Evolutionary conservation across 768 basidiomycete genomes (phyloP), one percentile per base, ranked within the genome.

Genomic region (Lentinula detonsa): DNA sequence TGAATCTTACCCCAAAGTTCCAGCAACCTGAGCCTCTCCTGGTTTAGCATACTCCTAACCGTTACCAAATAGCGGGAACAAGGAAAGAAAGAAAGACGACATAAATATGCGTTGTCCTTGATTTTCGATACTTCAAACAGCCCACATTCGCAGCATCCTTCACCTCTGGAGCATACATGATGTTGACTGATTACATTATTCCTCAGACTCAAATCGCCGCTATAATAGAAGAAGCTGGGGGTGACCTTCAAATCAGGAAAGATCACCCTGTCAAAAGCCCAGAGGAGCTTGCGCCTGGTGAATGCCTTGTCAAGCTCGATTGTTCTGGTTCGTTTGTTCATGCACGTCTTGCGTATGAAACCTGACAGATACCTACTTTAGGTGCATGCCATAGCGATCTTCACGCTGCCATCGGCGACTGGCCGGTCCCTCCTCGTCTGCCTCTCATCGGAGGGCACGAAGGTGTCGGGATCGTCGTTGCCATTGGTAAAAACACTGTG

Each of bases 381-480:
- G 78, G 78, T 7, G 73, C 77, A n/a, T 93, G 92, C 74, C 91
- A 93, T 69, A 90, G 88, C 3, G 92, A 93, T 67, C 79, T 91
- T 13, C 92, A 93, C 66, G 86, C 87, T 33, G 83, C 81, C 39
- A 72, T 81, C 42, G 84, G 82, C 51, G 93, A 95, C 69, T 95
- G 94, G 93, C 93, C 93, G 0, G 61, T 90, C 10, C 72, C 78
- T 16, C 77, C 84, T 39, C 81, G 76, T 57, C 76, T 77, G 1
- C 88, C 88, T 0, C 82, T 92, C 51, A 82, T 93, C 60, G 90
- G 90, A 13, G 91, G 93, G 0, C 93, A 94, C 69, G 88, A 93
- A 73, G 92, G 92, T 64, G 90, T 91, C 10, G 92, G 93, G n/a
- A 75, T 78, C 45, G 74, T 96, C 59, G 87, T 94, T 48, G 93